Conservation (phyloP, 2,329 filamentous ascomycete genomes). For the Eutypella sp. region DNA sequence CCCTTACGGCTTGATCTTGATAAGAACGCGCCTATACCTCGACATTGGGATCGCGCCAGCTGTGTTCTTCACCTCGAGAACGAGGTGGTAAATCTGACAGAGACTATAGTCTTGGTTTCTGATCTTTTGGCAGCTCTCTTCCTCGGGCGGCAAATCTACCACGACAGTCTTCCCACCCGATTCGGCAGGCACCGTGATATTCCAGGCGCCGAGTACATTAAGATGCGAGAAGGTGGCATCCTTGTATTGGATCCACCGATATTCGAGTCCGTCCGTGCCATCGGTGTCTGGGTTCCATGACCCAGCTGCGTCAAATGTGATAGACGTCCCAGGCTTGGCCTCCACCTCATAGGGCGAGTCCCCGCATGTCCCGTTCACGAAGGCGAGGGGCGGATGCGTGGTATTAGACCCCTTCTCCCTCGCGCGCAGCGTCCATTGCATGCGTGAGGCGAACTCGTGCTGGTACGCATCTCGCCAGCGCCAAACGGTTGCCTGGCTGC, state of each 20-base stretch:
- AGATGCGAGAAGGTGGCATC: not conserved
- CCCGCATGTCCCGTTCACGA: conserved; percentile 36
- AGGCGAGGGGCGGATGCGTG: conserved; percentile 42
- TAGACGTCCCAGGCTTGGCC: conserved; percentile 32
- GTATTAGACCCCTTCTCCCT: conserved; percentile 20
- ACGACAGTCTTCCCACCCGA: not conserved
- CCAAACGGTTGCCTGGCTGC: conserved; percentile 35
- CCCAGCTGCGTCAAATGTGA: conserved; percentile 39
- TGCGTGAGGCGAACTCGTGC: conserved; percentile 37
- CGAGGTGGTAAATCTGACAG: not conserved
- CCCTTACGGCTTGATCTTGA: not conserved
- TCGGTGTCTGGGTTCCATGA: conserved; percentile 40
- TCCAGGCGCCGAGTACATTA: not conserved
- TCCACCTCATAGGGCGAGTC: conserved; percentile 33
- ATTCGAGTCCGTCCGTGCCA: not conserved
- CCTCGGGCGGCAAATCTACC: not conserved
- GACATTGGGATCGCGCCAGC: not conserved
- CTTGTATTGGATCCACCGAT: not conserved
- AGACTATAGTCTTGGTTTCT: not conserved
- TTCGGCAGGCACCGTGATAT: not conserved
- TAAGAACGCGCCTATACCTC: not conserved
- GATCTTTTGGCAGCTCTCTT: not conserved
- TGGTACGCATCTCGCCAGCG: conserved; percentile 37
- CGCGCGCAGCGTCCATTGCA: conserved; percentile 31
- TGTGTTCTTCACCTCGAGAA: not conserved